These are phyloP conservation scores for Vaccinium vitisidaea DNA, from an alignment of 148 eudicot genomes.

Conservation along the genomic window DNA sequence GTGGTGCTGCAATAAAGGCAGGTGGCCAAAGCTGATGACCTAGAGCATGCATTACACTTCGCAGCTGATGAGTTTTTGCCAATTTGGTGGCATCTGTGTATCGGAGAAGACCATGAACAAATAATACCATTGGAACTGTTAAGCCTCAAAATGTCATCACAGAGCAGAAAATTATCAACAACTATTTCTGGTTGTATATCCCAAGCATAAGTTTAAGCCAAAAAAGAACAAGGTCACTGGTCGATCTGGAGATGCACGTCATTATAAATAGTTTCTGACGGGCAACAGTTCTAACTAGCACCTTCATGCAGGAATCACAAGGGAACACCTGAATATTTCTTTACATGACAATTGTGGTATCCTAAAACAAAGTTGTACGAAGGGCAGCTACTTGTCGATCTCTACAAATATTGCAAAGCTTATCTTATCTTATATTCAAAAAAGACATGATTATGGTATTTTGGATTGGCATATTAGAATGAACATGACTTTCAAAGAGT, in stretches of 20 bases:
- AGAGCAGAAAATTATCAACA: neutral
- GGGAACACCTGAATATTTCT: neutral
- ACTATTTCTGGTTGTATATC: neutral
- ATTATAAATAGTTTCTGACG: neutral
- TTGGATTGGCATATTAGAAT: neutral
- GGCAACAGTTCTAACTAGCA: neutral
- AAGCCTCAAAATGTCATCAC: neutral
- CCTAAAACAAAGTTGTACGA: neutral
- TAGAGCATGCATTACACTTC: conserved; percentile 64
- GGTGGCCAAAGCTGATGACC: conserved; percentile 59
- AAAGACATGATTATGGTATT: neutral
- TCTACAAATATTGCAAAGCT: neutral
- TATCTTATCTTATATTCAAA: neutral
- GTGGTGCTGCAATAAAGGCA: conserved; percentile 71
- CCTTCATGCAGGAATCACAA: neutral
- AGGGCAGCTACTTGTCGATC: neutral
- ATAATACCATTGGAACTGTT: neutral
- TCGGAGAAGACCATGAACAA: conserved; percentile 11
- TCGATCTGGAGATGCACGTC: neutral
- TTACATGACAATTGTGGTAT: neutral
- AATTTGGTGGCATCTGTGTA: conserved; percentile 72
- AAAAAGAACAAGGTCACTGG: conserved; percentile 5
- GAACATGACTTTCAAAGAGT: neutral
- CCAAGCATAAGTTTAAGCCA: neutral
- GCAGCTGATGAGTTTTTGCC: conserved; percentile 45